These are phyloP conservation scores for Lachancea kluyveri DNA, from an alignment of 805 yeast species.

Conservation along the genomic window DNA sequence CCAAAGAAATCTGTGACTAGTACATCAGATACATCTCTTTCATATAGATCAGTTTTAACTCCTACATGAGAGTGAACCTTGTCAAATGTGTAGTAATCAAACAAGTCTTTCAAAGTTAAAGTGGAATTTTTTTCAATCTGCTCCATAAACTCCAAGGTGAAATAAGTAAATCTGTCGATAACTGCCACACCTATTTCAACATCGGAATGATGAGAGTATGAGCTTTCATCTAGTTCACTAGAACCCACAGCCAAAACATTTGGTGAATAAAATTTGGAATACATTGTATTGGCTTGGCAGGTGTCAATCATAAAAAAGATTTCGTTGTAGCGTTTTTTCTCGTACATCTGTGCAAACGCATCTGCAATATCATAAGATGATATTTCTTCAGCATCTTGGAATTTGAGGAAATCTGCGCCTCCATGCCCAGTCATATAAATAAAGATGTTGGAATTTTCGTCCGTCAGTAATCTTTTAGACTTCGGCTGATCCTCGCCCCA, in stretches of 20 bases:
- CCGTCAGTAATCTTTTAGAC: slow-evolving; percentile 83
- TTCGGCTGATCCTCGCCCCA: slow-evolving; percentile 95
- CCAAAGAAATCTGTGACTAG: slow-evolving; percentile 91
- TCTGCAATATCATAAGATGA: slow-evolving; percentile 94
- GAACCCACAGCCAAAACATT: slow-evolving; percentile 91
- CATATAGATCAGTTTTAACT: slow-evolving; percentile 73
- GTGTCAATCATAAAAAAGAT: slow-evolving; percentile 97
- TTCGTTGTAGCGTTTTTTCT: slow-evolving; percentile 90
- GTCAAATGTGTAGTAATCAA: slow-evolving; percentile 77
- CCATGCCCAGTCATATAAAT: slow-evolving; percentile 98
- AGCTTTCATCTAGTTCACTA: slow-evolving; percentile 77
- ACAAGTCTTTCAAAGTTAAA: slow-evolving; percentile 72
- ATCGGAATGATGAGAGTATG: slow-evolving; percentile 94
- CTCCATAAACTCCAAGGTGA: slow-evolving; percentile 83
- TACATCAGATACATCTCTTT: slow-evolving; percentile 55
- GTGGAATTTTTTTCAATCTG: slow-evolving; percentile 68
- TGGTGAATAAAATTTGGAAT: slow-evolving; percentile 84
- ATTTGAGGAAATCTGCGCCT: slow-evolving; percentile 93
- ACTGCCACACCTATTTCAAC: slow-evolving; percentile 96
- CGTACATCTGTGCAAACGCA: slow-evolving; percentile 96
- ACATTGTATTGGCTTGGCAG: slow-evolving; percentile 98
- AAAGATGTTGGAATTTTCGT: slow-evolving; percentile 89
- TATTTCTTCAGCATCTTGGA: slow-evolving; percentile 97
- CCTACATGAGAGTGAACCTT: slow-evolving; percentile 92
- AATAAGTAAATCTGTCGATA: slow-evolving; percentile 92